A percentile compares a stretch with the other conserved stretches of the same genome.
phyloP scores from a whole-genome alignment of 75 land plant genomes.

The Cunninghamia lanceolata region DNA sequence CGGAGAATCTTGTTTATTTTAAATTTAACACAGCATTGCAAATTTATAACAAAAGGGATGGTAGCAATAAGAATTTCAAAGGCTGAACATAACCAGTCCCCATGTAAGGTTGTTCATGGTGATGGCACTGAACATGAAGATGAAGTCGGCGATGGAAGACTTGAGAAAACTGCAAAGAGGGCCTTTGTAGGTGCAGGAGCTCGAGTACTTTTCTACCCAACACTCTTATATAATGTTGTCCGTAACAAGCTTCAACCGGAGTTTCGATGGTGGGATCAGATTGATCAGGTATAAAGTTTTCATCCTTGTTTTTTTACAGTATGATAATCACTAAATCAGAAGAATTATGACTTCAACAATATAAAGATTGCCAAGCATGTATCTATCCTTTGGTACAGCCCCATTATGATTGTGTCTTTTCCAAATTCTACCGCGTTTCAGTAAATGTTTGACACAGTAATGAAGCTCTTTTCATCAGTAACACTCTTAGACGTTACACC shows the following conservation, averaged over 20 bases:
- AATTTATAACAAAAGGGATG: neutral
- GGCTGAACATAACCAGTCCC: neutral
- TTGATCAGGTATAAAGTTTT: conserved; percentile 34
- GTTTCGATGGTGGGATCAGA: conserved; percentile 71
- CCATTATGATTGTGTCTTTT: neutral
- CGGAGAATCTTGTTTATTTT: neutral
- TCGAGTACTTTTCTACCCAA: conserved; percentile 57
- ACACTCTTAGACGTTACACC: neutral
- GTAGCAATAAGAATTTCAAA: neutral
- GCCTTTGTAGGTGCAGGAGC: conserved; percentile 63
- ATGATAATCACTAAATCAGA: neutral
- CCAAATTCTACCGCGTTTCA: neutral
- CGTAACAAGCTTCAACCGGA: conserved; percentile 59
- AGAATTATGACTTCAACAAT: neutral
- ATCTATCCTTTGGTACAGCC: neutral
- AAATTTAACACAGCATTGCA: neutral
- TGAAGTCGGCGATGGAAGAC: conserved; percentile 6
- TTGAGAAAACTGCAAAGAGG: conserved; percentile 29
- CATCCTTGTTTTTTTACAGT: neutral
- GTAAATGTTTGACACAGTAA: neutral
- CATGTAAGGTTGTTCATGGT: neutral
- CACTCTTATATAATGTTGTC: conserved; percentile 57
- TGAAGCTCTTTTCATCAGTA: neutral
- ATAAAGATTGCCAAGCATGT: neutral
- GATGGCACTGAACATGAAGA: neutral